phyloP scores from a whole-genome alignment of 2,329 filamentous ascomycete species.

The Fusarium domesticum region DNA sequence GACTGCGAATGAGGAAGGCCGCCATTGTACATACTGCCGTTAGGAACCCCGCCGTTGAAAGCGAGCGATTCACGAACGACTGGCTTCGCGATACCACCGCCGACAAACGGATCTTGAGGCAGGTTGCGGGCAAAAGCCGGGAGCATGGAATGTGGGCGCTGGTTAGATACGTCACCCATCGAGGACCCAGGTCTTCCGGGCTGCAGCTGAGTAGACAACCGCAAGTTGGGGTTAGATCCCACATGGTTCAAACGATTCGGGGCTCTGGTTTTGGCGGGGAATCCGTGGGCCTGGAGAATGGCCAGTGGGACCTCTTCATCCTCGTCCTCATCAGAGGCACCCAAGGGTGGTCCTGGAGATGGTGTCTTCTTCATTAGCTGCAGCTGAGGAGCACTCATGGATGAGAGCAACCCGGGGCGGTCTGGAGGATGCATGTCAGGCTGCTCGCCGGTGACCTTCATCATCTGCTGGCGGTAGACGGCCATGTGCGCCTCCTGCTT shows the following conservation, averaged over 20 bases:
- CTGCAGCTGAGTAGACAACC: constrained; percentile 47
- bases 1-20: constrained; percentile 44
- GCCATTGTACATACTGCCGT: constrained; percentile 60
- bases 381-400: constrained; percentile 62
- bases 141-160: constrained; percentile 46
- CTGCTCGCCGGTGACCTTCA: constrained; percentile 83
- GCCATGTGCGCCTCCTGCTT: constrained; percentile 90
- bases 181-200: constrained; percentile 54
- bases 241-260: constrained; percentile 64
- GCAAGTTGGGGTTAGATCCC: constrained; percentile 70
- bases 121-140: constrained; percentile 81
- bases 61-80: constrained; percentile 71
- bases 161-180: constrained; percentile 48
- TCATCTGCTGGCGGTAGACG: constrained; percentile 92
- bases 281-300: constrained; percentile 84
- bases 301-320: constrained; percentile 86
- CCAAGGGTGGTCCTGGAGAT: constrained; percentile 40
- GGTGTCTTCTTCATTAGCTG: constrained; percentile 37
- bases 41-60: constrained; percentile 56
- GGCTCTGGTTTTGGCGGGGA: constrained; percentile 73
- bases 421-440: constrained; percentile 36
- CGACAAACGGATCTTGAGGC: constrained; percentile 81
- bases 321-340: constrained; percentile 74
- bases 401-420: constrained; percentile 55
- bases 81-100: constrained; percentile 71